Evolutionary conservation across 2,329 filamentous ascomycete genomes (phyloP).

Genomic region (Calonectria hawksworthii): DNA sequence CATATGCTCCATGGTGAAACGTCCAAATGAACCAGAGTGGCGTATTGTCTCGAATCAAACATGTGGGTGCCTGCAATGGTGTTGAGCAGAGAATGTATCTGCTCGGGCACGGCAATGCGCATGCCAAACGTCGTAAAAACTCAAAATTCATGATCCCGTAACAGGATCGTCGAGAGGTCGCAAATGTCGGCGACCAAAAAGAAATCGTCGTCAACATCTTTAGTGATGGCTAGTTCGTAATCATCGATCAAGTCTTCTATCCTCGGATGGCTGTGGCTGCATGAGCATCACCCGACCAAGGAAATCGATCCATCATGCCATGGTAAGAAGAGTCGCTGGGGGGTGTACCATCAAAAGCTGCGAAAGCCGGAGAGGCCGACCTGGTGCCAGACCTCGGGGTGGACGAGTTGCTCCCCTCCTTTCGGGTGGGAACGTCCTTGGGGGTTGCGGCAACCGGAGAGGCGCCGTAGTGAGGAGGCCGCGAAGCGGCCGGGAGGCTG

Average conservation of each 20-base stretch:
- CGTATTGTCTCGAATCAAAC: constrained; percentile 39
- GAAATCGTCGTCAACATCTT: constrained; percentile 19
- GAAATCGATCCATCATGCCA: constrained; percentile 60
- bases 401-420: constrained; percentile 39
- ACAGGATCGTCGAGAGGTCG: not conserved
- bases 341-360: constrained; percentile 62
- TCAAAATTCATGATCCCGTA: constrained; percentile 20
- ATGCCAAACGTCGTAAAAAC: constrained; percentile 14
- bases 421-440: constrained; percentile 44
- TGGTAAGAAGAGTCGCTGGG: constrained; percentile 57
- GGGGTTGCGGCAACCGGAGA: constrained; percentile 37
- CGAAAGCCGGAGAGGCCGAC: constrained; percentile 62
- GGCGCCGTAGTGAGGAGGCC: constrained; percentile 35
- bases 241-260: constrained; percentile 44
- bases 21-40: constrained; percentile 27
- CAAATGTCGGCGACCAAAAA: not conserved
- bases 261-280: constrained; percentile 63
- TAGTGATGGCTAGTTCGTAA: constrained; percentile 29
- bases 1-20: constrained; percentile 29
- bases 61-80: constrained; percentile 32
- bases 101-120: not conserved
- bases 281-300: constrained; percentile 62
- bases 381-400: constrained; percentile 52
- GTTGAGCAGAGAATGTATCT: constrained; percentile 3
- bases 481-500: constrained; percentile 49